Percentiles rank a stretch among this genome's conserved stretches.
Evolutionary conservation across 495 filamentous ascomycete genomes (phyloP).

Genomic region (Neurospora intermedia): DNA sequence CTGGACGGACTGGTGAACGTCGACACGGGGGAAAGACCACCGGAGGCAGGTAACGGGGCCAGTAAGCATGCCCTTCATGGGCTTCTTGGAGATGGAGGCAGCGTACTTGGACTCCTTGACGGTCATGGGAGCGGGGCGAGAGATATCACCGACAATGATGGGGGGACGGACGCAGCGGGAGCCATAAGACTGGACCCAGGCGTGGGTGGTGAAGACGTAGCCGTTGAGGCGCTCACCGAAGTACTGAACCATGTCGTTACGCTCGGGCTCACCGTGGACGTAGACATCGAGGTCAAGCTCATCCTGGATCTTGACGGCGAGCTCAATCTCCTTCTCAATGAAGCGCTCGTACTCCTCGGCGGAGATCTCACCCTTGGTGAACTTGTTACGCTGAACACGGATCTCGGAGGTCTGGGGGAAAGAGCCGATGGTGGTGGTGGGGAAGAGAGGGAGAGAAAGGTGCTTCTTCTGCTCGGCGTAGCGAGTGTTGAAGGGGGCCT

Average conservation of each 20-base stretch:
- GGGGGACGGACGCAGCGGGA: constrained; percentile 96
- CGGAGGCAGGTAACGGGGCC: constrained; percentile 96
- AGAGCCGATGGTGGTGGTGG: constrained; percentile 96
- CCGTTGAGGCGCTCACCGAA: constrained; percentile 94
- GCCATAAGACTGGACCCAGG: constrained; percentile 96
- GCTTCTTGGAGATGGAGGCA: constrained; percentile 89
- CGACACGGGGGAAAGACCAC: constrained; percentile 99
- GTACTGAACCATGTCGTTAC: constrained; percentile 99
- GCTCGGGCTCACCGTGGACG: constrained; percentile 97
- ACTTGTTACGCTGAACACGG: constrained; percentile 88
- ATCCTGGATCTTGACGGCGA: constrained; percentile 90
- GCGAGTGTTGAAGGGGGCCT: constrained; percentile 72
- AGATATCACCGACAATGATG: constrained; percentile 97
- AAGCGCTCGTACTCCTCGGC: constrained; percentile 89
- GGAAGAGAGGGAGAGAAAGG: constrained; percentile 90
- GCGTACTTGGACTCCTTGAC: constrained; percentile 99
- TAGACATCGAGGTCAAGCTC: constrained; percentile 89
- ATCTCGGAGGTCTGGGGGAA: constrained; percentile 99
- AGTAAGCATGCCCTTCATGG: constrained; percentile 99
- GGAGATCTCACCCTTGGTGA: constrained; percentile 95
- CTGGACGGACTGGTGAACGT: constrained; percentile 97
- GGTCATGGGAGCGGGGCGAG: constrained; percentile 91
- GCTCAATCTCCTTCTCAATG: constrained; percentile 94
- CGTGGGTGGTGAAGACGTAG: constrained; percentile 98
- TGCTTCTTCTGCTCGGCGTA: constrained; percentile 75